Evolutionary conservation across 2,329 filamentous ascomycete species (phyloP), one percentile per base, ranked within the genome.

Genomic region (Parasarocladium wereldwijsianum): DNA sequence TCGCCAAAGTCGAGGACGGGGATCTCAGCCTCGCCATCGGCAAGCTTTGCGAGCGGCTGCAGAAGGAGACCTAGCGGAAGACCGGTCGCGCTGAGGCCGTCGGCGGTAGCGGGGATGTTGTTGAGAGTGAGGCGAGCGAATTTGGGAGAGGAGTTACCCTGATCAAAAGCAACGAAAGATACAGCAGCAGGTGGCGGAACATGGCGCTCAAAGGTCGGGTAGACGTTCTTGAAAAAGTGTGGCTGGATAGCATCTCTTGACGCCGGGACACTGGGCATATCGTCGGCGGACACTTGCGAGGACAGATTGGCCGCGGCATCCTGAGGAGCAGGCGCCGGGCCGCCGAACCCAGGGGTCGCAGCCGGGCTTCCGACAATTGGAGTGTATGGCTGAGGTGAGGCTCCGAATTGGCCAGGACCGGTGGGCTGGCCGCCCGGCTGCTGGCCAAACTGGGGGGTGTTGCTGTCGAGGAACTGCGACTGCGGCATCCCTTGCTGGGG

Each of bases 1-100:
- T 94, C 85, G 28, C 90, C 90, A 63, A 96, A 98, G 55, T 98
- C 90, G 15, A 98, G 66, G 4, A 98, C 79, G 1, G 90, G 90
- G 32, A 98, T 77, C 2, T 84, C 72, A 28, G 78, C 66, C 55
- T 98, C 90, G 31, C 90, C 87, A 15, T 81, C 65, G 46, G 92
- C 80, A 24, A 86, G 64, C 23, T 74, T 67, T 2, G 90, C 87
- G 26, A 98, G 60, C 1, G 90, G 90, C 50, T 98, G 92, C 26
- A 98, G 52, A 15, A 94, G 58, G 38, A 98, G 69, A 11, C 90
- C 90, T 8, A 98, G 64, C 5, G 90, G 87, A 12, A 98, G 60
- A 3, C 76, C 79, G 8, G 86, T 94, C 4, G 78, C 75, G 27
- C 71, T 62, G 17, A 96, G 64, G 20, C 82, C 78, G 38, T 98